phyloP scores from a whole-genome alignment of 495 filamentous ascomycete genomes.

The Podospora australis region DNA sequence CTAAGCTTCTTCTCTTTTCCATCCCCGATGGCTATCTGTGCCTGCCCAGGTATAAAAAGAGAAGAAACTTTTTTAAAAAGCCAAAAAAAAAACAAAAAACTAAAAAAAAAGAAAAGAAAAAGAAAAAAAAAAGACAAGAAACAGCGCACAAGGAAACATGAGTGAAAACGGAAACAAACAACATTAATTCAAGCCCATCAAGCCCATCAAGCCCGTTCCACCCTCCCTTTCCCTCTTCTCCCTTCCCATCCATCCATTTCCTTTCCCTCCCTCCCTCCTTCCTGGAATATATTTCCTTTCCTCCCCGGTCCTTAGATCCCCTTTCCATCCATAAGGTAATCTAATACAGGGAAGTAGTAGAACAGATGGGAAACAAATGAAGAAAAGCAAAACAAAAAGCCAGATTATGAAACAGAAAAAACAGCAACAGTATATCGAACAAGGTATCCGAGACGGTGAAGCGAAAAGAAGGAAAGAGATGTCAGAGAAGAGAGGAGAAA shows the following conservation, averaged over 20 bases:
- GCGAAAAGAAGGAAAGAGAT: slow-evolving; percentile 17
- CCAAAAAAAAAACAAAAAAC: slow-evolving; percentile 5
- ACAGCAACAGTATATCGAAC: slow-evolving; percentile 30
- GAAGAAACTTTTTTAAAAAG: neutral
- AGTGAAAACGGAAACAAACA: neutral
- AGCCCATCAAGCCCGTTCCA: slow-evolving; percentile 2
- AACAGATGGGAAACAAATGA: slow-evolving; percentile 21
- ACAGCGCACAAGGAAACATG: neutral
- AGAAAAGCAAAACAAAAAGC: slow-evolving; percentile 9
- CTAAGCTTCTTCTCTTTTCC: too few species aligned
- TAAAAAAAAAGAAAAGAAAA: slow-evolving; percentile 4
- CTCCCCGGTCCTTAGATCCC: slow-evolving; percentile 16
- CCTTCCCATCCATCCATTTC: slow-evolving; percentile 15
- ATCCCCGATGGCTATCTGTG: too few species aligned
- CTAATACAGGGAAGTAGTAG: slow-evolving; percentile 27
- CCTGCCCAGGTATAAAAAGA: too few species aligned
- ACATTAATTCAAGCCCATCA: neutral
- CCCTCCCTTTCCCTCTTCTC: neutral
- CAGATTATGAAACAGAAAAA: slow-evolving; percentile 9
- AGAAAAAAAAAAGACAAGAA: slow-evolving; percentile 1
- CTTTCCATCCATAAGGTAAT: slow-evolving; percentile 7
- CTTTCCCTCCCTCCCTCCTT: slow-evolving; percentile 13
- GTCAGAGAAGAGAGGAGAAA: slow-evolving; percentile 12
- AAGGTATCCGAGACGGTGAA: slow-evolving; percentile 33
- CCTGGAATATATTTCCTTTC: neutral